Base-by-base conservation (phyloP, 2,329 filamentous ascomycete genomes). In the Emergomyces pasteurianus region DNA sequence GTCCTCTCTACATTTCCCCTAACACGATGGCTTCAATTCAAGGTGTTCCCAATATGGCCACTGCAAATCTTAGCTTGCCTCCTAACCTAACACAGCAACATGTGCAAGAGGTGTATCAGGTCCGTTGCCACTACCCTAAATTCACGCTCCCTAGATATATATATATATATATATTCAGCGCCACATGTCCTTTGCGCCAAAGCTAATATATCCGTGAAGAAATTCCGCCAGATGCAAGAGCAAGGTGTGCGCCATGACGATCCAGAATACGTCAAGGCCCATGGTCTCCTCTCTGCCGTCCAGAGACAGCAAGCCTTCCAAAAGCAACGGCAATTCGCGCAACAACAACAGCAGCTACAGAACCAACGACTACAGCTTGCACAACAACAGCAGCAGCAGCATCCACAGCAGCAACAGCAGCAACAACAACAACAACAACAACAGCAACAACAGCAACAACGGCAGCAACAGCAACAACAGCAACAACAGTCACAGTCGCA, bases 221-320 rank as follows among this genome's bases (percentile, higher is more conserved):
- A 90, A 82, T 94, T 89, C 66, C 87, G 89, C 71, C 85, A 89
- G 73, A 91, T 97, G 88, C 94, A 92, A 75, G 83, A 89, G 60
- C 82, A 87, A 68, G 92, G 92, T 67, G 87, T 95, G 28, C 84
- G 89, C 47, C 82, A 86, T 61, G 87, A 82, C 61, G 91, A 97
- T 69, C 92, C 92, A 53, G 92, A 97, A 72, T 92, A 87, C 69
- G 82, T 92, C 69, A 95, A 94, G 75, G 83, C 86, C 38, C 86
- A 90, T 59, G 85, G 88, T 63, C 85, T 95, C 63, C 81, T 96
- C 64, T 74, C 83, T 43, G 85, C 81, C 67, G 83, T 96, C 60
- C 87, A 90, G 66, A 81, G 82, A 63, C 78, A 83, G 65, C 77
- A 83, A 68, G 79, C 81, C 42, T 83, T 83, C 62, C 82, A 83